Percentiles rank a stretch among this genome's conserved stretches.
These are phyloP conservation scores for Aphanomyces invadans DNA, from an alignment of 352 stramenopile genomes.

Conservation along the genomic window DNA sequence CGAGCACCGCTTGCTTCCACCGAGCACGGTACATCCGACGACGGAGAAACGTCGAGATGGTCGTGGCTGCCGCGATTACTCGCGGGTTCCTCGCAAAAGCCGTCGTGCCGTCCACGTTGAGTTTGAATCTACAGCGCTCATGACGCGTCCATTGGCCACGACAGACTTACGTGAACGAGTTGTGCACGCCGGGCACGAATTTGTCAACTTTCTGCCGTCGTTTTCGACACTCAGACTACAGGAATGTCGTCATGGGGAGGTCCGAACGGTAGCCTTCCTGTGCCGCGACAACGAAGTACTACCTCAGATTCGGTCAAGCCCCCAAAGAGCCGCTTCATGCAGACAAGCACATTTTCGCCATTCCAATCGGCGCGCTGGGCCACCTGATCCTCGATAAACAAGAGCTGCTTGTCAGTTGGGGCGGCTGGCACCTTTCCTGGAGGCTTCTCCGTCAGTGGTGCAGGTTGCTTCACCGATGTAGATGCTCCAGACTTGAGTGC, in stretches of 20 bases:
- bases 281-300: background rate
- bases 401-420: slow-evolving; percentile 18
- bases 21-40: slow-evolving; percentile 33
- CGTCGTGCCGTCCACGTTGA: background rate
- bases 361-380: slow-evolving; percentile 41
- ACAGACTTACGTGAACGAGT: slow-evolving; percentile 10
- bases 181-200: slow-evolving; percentile 25
- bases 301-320: slow-evolving; percentile 48
- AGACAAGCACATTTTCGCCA: slow-evolving; percentile 41
- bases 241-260: background rate
- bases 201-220: slow-evolving; percentile 26
- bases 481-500: background rate
- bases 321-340: slow-evolving; percentile 50
- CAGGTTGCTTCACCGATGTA: background rate
- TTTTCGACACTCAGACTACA: slow-evolving; percentile 28
- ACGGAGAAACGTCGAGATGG: slow-evolving; percentile 36
- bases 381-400: slow-evolving; percentile 52
- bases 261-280: background rate
- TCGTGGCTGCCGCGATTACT: slow-evolving; percentile 13
- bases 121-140: slow-evolving; percentile 5
- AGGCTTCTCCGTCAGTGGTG: background rate
- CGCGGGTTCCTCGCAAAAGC: background rate
- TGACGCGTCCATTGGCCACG: too few species aligned
- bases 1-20: slow-evolving; percentile 37
- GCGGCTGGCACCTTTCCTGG: background rate